Evolutionary conservation across 1,284 basidiomycete genomes (phyloP).

Genomic region (Meripilus lineatus): DNA sequence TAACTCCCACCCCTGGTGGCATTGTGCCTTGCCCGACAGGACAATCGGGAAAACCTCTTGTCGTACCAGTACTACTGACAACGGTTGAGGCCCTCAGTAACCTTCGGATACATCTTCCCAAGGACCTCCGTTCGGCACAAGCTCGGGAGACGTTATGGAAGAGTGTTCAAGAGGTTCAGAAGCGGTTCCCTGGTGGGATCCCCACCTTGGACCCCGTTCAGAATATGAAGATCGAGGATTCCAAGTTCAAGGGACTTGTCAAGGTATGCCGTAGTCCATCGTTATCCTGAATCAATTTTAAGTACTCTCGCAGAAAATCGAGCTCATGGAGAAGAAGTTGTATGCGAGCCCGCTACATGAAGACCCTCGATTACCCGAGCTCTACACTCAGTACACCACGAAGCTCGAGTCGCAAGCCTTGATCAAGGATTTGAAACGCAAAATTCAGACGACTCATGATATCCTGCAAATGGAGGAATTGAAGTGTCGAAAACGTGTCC

Average conservation of each 20-base stretch:
- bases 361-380: slow-evolving; percentile 68
- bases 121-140: slow-evolving; percentile 78
- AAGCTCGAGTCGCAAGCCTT: slow-evolving; percentile 73
- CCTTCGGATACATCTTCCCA: slow-evolving; percentile 84
- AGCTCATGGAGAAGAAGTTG: slow-evolving; percentile 80
- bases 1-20: slow-evolving; percentile 57
- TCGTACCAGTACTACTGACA: slow-evolving; percentile 87
- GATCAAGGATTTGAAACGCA: slow-evolving; percentile 77
- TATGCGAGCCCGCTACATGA: slow-evolving; percentile 71
- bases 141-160: slow-evolving; percentile 86
- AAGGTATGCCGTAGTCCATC: slow-evolving; percentile 44
- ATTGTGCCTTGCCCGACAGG: slow-evolving; percentile 70
- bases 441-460: slow-evolving; percentile 87
- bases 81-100: slow-evolving; percentile 86
- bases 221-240: slow-evolving; percentile 96
- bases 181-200: slow-evolving; percentile 86
- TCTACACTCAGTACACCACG: slow-evolving; percentile 77
- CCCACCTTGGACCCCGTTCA: slow-evolving; percentile 87
- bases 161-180: slow-evolving; percentile 85
- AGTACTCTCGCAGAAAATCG: slow-evolving; percentile 70
- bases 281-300: not conserved
- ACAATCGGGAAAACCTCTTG: slow-evolving; percentile 77
- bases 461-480: slow-evolving; percentile 96
- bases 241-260: slow-evolving; percentile 84
- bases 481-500: slow-evolving; percentile 91